Percentiles rank a stretch among this genome's conserved stretches.
Conservation (phyloP, 73 alveolate species). For the Tetrahymena borealis region DNA sequence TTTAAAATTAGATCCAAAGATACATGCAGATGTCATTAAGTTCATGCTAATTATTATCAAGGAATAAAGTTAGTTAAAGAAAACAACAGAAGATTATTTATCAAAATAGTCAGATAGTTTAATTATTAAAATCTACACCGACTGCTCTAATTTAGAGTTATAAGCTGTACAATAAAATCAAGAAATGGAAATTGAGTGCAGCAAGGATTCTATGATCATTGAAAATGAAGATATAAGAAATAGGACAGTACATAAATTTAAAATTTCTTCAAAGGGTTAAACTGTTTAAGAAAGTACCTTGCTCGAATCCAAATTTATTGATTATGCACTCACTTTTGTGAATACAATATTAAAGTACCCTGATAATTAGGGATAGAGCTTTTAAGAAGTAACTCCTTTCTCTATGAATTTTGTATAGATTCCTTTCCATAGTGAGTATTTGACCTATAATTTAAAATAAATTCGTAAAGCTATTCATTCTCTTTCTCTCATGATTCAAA, state of each 20-base stretch:
- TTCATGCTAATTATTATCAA: not conserved
- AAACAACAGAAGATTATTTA: not conserved
- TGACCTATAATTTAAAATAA: not conserved
- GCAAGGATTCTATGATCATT: not conserved
- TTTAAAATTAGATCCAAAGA: not conserved
- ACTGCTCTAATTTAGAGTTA: not conserved
- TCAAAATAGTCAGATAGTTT: not conserved
- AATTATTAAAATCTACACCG: not conserved
- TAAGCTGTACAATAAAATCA: not conserved
- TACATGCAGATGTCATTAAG: not conserved
- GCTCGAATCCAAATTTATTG: not conserved
- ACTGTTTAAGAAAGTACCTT: not conserved
- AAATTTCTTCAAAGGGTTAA: not conserved
- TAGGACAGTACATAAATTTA: not conserved
- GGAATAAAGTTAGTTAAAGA: not conserved
- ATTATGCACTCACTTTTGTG: not conserved
- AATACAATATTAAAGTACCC: not conserved
- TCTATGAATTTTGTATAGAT: not conserved
- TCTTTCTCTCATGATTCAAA: not conserved
- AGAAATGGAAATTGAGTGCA: not conserved
- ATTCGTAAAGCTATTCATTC: not conserved
- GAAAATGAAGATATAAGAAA: not conserved
- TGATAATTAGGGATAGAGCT: not conserved
- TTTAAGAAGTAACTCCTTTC: not conserved
- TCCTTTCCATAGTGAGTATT: not conserved